These are phyloP conservation scores for Lichtheimia hyalospora DNA, from an alignment of 371 early-diverging fungal genomes.

Conservation along the genomic window DNA sequence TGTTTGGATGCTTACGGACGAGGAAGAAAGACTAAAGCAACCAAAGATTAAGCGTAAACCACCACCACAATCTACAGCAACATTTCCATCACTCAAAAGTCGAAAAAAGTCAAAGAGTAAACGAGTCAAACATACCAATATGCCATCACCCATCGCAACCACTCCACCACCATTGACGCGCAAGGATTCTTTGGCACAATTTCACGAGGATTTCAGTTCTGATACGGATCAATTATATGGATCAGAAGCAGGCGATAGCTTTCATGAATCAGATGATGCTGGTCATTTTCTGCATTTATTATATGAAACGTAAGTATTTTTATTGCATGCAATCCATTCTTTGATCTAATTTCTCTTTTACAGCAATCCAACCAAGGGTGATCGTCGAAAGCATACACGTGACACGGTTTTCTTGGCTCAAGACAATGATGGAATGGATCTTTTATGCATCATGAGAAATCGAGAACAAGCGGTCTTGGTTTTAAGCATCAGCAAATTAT, in stretches of 20 bases:
- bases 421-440: slow-evolving; percentile 8
- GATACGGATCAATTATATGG: slow-evolving; percentile 14
- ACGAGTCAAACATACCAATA: not conserved
- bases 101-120: slow-evolving; percentile 5
- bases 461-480: slow-evolving; percentile 2
- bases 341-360: not conserved
- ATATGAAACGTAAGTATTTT: slow-evolving; percentile 8
- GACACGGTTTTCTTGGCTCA: slow-evolving; percentile 15
- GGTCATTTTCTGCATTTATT: not conserved
- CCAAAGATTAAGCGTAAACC: slow-evolving; percentile 3
- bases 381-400: slow-evolving; percentile 1
- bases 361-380: slow-evolving; percentile 5
- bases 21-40: not conserved
- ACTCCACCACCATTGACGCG: slow-evolving; percentile 9
- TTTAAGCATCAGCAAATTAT: slow-evolving; percentile 4
- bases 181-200: slow-evolving; percentile 9
- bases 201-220: slow-evolving; percentile 15
- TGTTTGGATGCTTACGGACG: slow-evolving; percentile 14
- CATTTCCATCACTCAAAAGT: not conserved
- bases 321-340: not conserved
- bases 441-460: slow-evolving; percentile 17
- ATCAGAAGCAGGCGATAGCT: slow-evolving; percentile 14
- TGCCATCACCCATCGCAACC: slow-evolving; percentile 5
- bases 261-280: slow-evolving; percentile 6
- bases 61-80: not conserved